Percentiles rank a stretch among this genome's conserved stretches.
phyloP scores from a whole-genome alignment of 768 basidiomycete species.

The Termitomyces sp. region DNA sequence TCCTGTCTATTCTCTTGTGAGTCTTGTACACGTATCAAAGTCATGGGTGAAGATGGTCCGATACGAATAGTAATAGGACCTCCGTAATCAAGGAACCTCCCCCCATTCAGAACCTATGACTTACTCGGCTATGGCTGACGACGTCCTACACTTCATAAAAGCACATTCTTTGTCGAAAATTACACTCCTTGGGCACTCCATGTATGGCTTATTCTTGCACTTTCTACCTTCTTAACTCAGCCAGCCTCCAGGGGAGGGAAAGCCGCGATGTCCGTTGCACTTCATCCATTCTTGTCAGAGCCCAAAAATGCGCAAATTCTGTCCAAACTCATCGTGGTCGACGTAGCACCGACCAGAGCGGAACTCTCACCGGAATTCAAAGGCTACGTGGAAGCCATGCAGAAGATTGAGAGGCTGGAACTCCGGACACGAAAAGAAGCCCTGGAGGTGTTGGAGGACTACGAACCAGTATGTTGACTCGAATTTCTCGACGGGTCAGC shows the following conservation, averaged over 20 bases:
- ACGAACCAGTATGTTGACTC: conserved; percentile 53
- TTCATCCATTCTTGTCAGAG: conserved; percentile 38
- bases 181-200: conserved; percentile 82
- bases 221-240: neutral
- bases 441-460: conserved; percentile 54
- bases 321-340: conserved; percentile 64
- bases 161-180: conserved; percentile 52
- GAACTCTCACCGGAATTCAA: conserved; percentile 59
- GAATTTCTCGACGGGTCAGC: neutral
- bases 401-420: conserved; percentile 52
- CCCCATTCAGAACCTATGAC: conserved; percentile 71
- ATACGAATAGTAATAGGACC: conserved; percentile 30
- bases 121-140: conserved; percentile 72
- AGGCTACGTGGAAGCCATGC: conserved; percentile 68
- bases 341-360: conserved; percentile 67
- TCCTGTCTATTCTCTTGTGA: conserved; percentile 66
- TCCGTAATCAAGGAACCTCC: conserved; percentile 82
- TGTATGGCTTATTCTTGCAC: conserved; percentile 45
- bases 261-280: conserved; percentile 66
- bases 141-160: conserved; percentile 67
- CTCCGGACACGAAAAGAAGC: conserved; percentile 65
- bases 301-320: conserved; percentile 32
- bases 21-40: neutral
- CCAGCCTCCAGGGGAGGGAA: conserved; percentile 69
- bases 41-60: neutral